Evolutionary conservation across 768 basidiomycete genomes (phyloP).

Genomic region (Pleurotus tuber-regium): DNA sequence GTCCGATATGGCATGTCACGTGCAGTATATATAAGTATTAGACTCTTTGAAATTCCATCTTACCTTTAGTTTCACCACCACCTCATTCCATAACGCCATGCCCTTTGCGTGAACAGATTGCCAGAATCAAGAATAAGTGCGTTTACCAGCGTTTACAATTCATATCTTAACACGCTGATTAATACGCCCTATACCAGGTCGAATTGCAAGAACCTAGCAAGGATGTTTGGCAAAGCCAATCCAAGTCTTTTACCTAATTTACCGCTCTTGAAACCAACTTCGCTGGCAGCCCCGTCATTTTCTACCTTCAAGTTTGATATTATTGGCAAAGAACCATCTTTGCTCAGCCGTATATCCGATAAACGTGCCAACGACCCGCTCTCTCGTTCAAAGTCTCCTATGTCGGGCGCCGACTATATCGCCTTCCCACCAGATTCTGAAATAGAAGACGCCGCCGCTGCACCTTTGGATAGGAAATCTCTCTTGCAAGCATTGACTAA

Average conservation of each 20-base stretch:
- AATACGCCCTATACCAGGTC: too few relatives aligned
- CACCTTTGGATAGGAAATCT: constrained; percentile 14
- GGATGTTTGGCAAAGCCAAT: background rate
- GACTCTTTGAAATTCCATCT: background rate
- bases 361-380: constrained; percentile 21
- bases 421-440: constrained; percentile 1
- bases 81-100: too few relatives aligned
- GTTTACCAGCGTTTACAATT: too few relatives aligned
- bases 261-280: background rate
- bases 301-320: constrained; percentile 45
- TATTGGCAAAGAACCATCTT: constrained; percentile 52
- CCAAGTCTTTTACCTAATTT: background rate
- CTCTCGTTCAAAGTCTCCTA: constrained; percentile 14
- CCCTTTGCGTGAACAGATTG: background rate
- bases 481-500: constrained; percentile 18
- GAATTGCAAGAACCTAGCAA: background rate
- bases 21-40: background rate
- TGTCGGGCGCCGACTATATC: constrained; percentile 6
- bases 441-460: background rate
- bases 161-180: too few relatives aligned
- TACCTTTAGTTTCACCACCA: background rate
- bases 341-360: constrained; percentile 49
- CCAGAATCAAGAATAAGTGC: background rate
- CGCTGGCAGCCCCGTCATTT: constrained; percentile 27
- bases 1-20: background rate